Evolutionary conservation across 768 basidiomycete species (phyloP), one percentile per base, ranked within the genome.

Genomic region (Suillus placidus): DNA sequence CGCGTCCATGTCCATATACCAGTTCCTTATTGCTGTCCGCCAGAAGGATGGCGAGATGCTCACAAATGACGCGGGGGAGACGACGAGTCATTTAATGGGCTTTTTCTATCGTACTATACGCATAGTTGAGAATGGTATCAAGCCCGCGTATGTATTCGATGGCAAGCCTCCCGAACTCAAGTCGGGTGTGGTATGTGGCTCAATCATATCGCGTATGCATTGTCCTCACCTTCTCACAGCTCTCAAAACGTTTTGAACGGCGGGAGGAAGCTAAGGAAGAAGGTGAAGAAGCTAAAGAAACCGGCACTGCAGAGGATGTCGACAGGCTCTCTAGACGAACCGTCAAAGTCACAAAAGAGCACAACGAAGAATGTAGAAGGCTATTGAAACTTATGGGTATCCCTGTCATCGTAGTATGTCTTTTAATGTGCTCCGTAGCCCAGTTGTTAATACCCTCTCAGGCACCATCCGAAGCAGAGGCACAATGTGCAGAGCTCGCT

Each of bases 381-480:
- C 81, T 99, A 14, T 86, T 99, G 55, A 85, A 81, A 37, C 85
- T 99, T 6, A 99, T 99, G 97, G 97, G 97, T 6, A 98, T 99
- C 47, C 97, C 97, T 4, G 92, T 93, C 58, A 89, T 99, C 60
- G 82, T 97, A 43, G 97, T 95, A 69, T 61, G 93, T 79, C 45
- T 70, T 32, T 38, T 7, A 4, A 60, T 38, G 51, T 35, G 47
- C 45, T 61, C 47, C 32, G 47, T n/a, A n/a, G 55, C 26, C 1
- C 5, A 55, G 10, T 47, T 61, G 26, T 71, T 57, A 43, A 57
- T 37, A 43, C 7, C 49, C 35, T 60, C 13, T 8, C 68, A 99
- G 96, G 96, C 97, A 26, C 97, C 97, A 0, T 97, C 95, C 61
- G 97, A 99, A 80, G 97, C 97, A 7, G 97, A 99, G 76, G 97